Evolutionary conservation across 2,329 filamentous ascomycete genomes (phyloP).

Genomic region (Sporothrix brasiliensis): DNA sequence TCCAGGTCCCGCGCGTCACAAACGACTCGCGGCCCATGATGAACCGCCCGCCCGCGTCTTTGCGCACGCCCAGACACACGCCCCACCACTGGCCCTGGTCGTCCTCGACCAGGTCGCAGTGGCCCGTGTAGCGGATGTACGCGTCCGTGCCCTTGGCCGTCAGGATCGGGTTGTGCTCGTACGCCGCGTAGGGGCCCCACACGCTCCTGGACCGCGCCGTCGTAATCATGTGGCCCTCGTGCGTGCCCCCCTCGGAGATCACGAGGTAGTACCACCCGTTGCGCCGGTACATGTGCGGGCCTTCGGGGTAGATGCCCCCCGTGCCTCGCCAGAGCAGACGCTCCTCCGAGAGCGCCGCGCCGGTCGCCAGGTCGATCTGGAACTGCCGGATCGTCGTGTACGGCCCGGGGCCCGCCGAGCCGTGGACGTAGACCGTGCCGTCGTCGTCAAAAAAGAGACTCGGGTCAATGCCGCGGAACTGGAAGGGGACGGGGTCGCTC

Average conservation of each 20-base stretch:
- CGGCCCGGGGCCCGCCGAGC: neutral
- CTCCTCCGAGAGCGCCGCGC: slow-evolving; percentile 16
- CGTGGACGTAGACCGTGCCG: slow-evolving; percentile 16
- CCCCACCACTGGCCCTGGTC: slow-evolving; percentile 12
- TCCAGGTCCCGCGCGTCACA: slow-evolving; percentile 1
- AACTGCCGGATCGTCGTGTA: slow-evolving; percentile 7
- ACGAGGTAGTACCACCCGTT: neutral
- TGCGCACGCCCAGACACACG: slow-evolving; percentile 18
- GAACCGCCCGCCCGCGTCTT: slow-evolving; percentile 16
- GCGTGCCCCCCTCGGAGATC: slow-evolving; percentile 10
- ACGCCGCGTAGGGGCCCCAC: slow-evolving; percentile 17
- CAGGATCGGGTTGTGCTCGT: neutral
- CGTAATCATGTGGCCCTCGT: slow-evolving; percentile 19
- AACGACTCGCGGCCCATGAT: slow-evolving; percentile 25
- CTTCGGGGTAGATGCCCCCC: neutral
- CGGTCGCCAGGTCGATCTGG: slow-evolving; percentile 17
- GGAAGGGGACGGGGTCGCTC: neutral
- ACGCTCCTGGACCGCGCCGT: neutral
- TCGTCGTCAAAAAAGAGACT: slow-evolving; percentile 21
- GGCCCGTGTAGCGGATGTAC: slow-evolving; percentile 20
- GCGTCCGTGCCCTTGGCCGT: slow-evolving; percentile 14
- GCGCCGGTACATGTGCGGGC: slow-evolving; percentile 11
- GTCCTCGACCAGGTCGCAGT: slow-evolving; percentile 12
- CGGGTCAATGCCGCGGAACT: slow-evolving; percentile 17
- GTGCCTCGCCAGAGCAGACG: neutral